phyloP scores from a whole-genome alignment of 441 rosid species.

The Geranium incanum region DNA sequence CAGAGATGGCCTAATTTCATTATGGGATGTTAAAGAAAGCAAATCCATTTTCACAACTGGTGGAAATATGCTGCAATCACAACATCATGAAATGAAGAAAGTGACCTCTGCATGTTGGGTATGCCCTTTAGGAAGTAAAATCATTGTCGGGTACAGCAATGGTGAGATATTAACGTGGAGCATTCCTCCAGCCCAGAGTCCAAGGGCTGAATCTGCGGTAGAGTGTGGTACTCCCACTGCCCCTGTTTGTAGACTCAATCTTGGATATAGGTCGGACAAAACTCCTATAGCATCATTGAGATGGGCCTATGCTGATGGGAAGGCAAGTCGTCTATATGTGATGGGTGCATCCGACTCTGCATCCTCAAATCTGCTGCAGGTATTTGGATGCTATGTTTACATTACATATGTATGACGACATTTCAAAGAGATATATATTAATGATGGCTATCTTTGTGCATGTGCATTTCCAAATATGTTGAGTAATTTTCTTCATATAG shows the following conservation, averaged over 20 bases:
- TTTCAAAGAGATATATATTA: background rate
- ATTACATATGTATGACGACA: background rate
- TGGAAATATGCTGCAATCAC: constrained; percentile 44
- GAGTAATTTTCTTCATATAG: too few relatives aligned
- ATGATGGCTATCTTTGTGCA: too few relatives aligned
- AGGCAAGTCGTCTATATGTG: constrained; percentile 63
- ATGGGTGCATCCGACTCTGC: constrained; percentile 49
- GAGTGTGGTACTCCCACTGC: constrained; percentile 37
- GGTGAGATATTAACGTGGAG: constrained; percentile 78
- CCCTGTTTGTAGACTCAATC: constrained; percentile 66
- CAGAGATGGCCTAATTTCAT: constrained; percentile 51
- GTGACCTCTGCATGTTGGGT: constrained; percentile 84
- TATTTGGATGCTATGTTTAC: constrained; percentile 18
- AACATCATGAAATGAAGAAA: constrained; percentile 57
- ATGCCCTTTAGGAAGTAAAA: constrained; percentile 75
- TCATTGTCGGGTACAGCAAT: constrained; percentile 65
- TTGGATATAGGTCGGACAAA: constrained; percentile 69
- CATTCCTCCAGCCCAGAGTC: constrained; percentile 36
- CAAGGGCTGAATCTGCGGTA: constrained; percentile 30
- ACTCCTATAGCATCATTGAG: constrained; percentile 55
- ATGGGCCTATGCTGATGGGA: constrained; percentile 66
- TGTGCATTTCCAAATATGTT: too few relatives aligned
- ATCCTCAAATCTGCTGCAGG: constrained; percentile 56
- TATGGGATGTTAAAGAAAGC: constrained; percentile 78
- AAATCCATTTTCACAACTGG: constrained; percentile 50